Evolutionary conservation across 352 stramenopile species (phyloP).

Genomic region (Pythium aristosporum): DNA sequence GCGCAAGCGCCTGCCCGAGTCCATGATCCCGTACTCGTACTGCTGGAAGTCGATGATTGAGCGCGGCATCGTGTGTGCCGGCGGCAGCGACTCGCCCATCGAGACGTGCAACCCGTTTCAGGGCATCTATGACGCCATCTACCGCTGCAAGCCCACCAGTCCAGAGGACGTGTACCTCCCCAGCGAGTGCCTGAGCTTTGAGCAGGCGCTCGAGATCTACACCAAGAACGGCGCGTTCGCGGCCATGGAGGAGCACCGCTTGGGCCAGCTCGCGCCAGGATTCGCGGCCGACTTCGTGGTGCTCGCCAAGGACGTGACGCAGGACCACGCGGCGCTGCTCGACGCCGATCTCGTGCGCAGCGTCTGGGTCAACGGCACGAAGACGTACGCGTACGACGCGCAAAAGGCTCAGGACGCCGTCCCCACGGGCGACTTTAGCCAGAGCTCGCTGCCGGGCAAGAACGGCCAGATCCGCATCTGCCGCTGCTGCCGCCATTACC

Average conservation of each 20-base stretch:
- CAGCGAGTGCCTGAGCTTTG: conserved; percentile 67
- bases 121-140: conserved; percentile 88
- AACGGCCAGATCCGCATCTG: conserved; percentile 68
- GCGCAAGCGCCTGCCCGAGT: conserved; percentile 63
- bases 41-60: conserved; percentile 86
- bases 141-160: conserved; percentile 51
- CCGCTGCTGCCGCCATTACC: conserved; percentile 50
- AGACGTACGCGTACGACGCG: conserved; percentile 49
- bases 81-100: conserved; percentile 82
- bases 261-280: conserved; percentile 54
- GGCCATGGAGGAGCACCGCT: conserved; percentile 48
- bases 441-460: conserved; percentile 66
- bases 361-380: conserved; percentile 63
- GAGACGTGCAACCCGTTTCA: conserved; percentile 88
- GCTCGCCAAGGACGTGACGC: conserved; percentile 51
- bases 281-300: conserved; percentile 78
- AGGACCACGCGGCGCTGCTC: conserved; percentile 43
- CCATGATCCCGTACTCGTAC: conserved; percentile 69
- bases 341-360: conserved; percentile 49
- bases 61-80: conserved; percentile 70
- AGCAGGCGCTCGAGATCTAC: conserved; percentile 78
- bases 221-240: conserved; percentile 73
- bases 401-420: neutral
- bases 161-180: conserved; percentile 58
- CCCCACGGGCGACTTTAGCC: conserved; percentile 42